Conservation (phyloP, 306 rosid genomes). For the Quercus parvula region DNA sequence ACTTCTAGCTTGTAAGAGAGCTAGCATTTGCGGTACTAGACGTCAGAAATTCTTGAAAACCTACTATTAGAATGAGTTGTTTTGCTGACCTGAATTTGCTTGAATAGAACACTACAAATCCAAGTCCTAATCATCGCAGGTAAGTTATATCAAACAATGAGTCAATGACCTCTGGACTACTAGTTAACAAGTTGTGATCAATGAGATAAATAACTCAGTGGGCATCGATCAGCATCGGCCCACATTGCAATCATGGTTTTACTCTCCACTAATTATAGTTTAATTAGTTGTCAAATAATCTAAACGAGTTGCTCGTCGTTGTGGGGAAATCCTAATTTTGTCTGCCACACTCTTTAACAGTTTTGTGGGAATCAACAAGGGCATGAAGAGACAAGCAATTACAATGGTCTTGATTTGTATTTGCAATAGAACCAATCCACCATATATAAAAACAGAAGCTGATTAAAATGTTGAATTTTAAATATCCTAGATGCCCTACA, state of each 20-base stretch:
- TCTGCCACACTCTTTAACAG: slow-evolving; percentile 42
- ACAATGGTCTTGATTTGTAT: slow-evolving; percentile 38
- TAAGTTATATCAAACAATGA: neutral
- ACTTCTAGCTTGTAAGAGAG: too few species aligned
- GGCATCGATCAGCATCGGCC: slow-evolving; percentile 29
- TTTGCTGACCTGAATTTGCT: neutral
- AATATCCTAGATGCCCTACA: too few species aligned
- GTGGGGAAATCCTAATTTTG: slow-evolving; percentile 46
- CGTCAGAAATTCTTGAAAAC: too few species aligned
- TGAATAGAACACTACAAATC: neutral
- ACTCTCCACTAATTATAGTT: slow-evolving; percentile 8
- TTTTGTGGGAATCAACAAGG: slow-evolving; percentile 44
- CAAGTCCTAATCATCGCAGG: neutral
- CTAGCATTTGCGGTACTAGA: too few species aligned
- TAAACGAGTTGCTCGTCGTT: slow-evolving; percentile 13
- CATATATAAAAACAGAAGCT: neutral
- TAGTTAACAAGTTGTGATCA: neutral
- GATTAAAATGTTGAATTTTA: too few species aligned
- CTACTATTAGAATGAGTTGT: neutral
- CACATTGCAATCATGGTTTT: neutral
- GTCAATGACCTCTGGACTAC: neutral
- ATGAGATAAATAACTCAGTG: slow-evolving; percentile 7
- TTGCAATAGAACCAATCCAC: slow-evolving; percentile 17
- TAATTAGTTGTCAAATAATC: neutral
- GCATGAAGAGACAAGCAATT: slow-evolving; percentile 49